Conservation (phyloP, 2,329 filamentous ascomycete genomes). For the Fonsecaea erecta region DNA sequence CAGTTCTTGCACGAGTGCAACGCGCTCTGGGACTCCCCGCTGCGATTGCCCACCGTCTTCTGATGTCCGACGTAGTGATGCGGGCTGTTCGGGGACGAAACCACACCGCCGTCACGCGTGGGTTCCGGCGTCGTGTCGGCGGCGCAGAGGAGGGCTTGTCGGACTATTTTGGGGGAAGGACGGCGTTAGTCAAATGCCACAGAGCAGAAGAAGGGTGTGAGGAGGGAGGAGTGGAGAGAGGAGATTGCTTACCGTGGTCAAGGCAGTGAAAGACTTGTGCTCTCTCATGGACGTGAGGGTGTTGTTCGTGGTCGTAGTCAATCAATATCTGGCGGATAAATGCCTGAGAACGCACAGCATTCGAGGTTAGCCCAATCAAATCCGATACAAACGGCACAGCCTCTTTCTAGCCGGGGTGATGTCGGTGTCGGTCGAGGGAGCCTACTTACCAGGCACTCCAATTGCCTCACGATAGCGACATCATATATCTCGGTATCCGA, state of each 20-base stretch:
- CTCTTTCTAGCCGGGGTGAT: not conserved
- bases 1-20: slow-evolving; percentile 20
- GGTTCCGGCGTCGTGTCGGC: slow-evolving; percentile 33
- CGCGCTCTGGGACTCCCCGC: not conserved
- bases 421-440: not conserved
- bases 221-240: not conserved
- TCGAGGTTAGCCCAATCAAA: not conserved
- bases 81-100: not conserved
- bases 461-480: slow-evolving; percentile 24
- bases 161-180: slow-evolving; percentile 3
- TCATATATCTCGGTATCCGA: slow-evolving; percentile 23
- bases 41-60: not conserved
- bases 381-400: not conserved
- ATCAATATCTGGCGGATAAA: slow-evolving; percentile 21
- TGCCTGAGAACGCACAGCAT: not conserved
- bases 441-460: slow-evolving; percentile 25
- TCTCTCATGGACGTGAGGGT: slow-evolving; percentile 5
- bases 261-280: slow-evolving; percentile 20
- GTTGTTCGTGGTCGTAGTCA: slow-evolving; percentile 16
- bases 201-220: not conserved
- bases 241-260: slow-evolving; percentile 17
- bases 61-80: not conserved
- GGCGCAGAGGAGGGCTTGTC: slow-evolving; percentile 30
- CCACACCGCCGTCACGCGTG: not conserved
- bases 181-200: not conserved